Conservation (phyloP, 352 stramenopile species). For the Pythium monospermum region DNA sequence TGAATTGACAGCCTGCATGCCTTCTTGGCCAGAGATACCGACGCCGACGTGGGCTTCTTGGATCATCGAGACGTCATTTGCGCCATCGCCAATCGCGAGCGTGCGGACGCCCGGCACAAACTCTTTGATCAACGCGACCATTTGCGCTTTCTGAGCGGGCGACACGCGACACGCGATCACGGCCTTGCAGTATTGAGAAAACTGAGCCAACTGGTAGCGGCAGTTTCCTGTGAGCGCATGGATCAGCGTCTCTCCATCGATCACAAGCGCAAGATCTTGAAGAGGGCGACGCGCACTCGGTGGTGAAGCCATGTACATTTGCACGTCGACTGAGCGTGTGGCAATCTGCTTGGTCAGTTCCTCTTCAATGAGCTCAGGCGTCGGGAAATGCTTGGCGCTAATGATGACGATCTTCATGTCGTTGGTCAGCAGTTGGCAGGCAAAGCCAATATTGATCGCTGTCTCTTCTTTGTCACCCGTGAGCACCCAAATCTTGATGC, state of each 20-base stretch:
- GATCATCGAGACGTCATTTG: conserved; percentile 96
- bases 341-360: conserved; percentile 45
- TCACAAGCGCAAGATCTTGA: conserved; percentile 64
- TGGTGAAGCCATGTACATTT: conserved; percentile 40
- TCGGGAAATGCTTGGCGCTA: conserved; percentile 51
- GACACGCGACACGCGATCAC: conserved; percentile 87
- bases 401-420: conserved; percentile 73
- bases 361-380: conserved; percentile 36
- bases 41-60: conserved; percentile 90
- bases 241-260: conserved; percentile 72
- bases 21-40: conserved; percentile 90
- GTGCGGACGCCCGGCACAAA: conserved; percentile 67
- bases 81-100: conserved; percentile 90
- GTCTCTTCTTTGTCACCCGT: conserved; percentile 94
- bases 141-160: conserved; percentile 81
- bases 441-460: conserved; percentile 93
- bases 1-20: conserved; percentile 91
- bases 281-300: conserved; percentile 35
- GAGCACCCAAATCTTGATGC: conserved; percentile 93
- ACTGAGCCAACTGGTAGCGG: conserved; percentile 44
- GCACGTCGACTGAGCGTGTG: conserved; percentile 37
- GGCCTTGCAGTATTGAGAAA: conserved; percentile 79
- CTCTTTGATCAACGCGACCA: conserved; percentile 80
- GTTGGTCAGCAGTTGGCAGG: conserved; percentile 83
- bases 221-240: conserved; percentile 42